These are phyloP conservation scores for Cyclotella kingstonii DNA, from an alignment of 108 stramenopile genomes.

Conservation along the genomic window DNA sequence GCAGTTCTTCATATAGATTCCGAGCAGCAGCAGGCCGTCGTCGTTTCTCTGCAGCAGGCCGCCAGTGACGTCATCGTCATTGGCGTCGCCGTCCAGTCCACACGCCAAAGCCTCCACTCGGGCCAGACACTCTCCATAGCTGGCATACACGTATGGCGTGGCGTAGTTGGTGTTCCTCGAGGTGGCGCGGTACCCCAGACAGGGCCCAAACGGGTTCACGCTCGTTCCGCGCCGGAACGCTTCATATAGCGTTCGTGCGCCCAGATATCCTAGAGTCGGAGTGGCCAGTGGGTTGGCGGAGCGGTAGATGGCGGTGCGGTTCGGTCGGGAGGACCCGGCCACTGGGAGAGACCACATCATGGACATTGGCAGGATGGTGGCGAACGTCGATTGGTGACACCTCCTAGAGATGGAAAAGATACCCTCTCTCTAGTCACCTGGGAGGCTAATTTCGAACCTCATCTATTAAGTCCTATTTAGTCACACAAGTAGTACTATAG, in stretches of 20 bases:
- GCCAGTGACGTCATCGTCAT: constrained; percentile 18
- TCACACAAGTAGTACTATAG: no score
- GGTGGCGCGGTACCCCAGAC: constrained; percentile 77
- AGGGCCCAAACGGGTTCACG: constrained; percentile 79
- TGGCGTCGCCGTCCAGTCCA: constrained; percentile 54
- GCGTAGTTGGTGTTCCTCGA: constrained; percentile 63
- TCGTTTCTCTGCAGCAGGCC: constrained; percentile 59
- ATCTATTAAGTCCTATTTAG: no score
- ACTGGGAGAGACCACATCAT: constrained; percentile 47
- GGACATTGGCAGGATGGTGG: constrained; percentile 14
- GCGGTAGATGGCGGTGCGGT: constrained; percentile 42
- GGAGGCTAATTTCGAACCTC: no score
- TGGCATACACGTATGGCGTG: constrained; percentile 81
- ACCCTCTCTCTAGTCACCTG: no score
- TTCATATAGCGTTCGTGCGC: constrained; percentile 80
- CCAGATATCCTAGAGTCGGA: constrained; percentile 60
- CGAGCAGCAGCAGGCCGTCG: constrained; percentile 71
- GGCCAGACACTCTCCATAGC: constrained; percentile 76
- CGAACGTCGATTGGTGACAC: no score
- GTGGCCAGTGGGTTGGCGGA: constrained; percentile 46
- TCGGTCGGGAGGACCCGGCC: constrained; percentile 25
- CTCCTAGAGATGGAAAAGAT: no score
- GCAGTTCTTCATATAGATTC: constrained; percentile 92
- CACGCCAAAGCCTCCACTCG: constrained; percentile 75
- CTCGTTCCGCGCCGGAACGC: constrained; percentile 66